phyloP scores from a whole-genome alignment of 495 filamentous ascomycete genomes.

The Penicillium alfredii region DNA sequence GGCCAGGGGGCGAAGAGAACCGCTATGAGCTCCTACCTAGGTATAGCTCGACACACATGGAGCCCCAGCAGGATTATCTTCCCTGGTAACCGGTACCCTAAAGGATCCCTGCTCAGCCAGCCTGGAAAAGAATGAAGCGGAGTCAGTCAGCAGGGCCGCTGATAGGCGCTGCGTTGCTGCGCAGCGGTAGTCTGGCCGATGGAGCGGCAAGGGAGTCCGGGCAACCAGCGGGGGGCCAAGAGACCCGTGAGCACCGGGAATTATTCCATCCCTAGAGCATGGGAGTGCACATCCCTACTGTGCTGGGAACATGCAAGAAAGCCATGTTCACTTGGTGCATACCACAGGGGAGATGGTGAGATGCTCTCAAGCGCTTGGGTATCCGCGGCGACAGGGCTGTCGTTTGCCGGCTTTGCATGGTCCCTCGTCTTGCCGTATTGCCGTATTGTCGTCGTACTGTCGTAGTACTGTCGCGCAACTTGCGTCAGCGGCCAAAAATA shows the following conservation, averaged over 20 bases:
- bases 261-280: background rate
- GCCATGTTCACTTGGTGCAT: too few species aligned
- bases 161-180: constrained; percentile 37
- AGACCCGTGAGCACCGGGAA: constrained; percentile 3
- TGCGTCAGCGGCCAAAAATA: too few species aligned
- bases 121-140: constrained; percentile 16
- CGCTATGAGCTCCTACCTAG: too few species aligned
- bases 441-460: too few species aligned
- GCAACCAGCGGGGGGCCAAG: constrained; percentile 31
- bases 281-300: background rate
- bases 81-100: constrained; percentile 13
- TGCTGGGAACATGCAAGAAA: too few species aligned
- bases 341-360: too few species aligned
- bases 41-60: constrained; percentile 27
- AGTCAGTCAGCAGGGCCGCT: constrained; percentile 14
- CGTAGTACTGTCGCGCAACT: too few species aligned
- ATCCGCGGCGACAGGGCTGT: too few species aligned
- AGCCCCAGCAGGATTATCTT: constrained; percentile 11
- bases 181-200: constrained; percentile 28
- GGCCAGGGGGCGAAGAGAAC: constrained; percentile 4
- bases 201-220: constrained; percentile 44
- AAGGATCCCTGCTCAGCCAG: constrained; percentile 25
- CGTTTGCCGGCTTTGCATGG: too few species aligned
- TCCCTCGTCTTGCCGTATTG: constrained; percentile 1
- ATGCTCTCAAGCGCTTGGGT: too few species aligned